phyloP scores from a whole-genome alignment of 2,329 filamentous ascomycete genomes.

The Fusarium sp. region DNA sequence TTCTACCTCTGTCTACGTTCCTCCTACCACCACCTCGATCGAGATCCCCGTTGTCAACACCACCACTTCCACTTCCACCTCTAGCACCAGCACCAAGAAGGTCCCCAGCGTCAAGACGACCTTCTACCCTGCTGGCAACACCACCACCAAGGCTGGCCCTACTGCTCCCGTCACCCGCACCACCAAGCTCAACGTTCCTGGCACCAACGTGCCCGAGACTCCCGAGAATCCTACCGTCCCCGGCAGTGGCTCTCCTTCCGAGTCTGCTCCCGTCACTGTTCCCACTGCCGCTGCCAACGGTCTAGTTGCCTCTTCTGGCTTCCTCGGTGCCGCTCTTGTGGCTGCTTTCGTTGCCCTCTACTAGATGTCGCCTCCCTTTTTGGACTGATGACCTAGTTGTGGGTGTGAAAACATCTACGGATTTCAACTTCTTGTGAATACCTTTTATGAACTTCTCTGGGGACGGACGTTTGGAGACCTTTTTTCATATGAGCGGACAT shows the following conservation, averaged over 20 bases:
- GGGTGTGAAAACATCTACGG: neutral
- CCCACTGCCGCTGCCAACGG: constrained; percentile 50
- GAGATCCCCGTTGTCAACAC: constrained; percentile 39
- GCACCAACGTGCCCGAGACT: constrained; percentile 25
- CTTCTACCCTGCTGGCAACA: constrained; percentile 42
- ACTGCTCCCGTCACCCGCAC: constrained; percentile 37
- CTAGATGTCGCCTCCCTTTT: constrained; percentile 34
- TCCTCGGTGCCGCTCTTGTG: constrained; percentile 55
- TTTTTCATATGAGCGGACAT: constrained; percentile 22
- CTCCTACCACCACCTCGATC: constrained; percentile 37
- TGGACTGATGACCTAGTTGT: constrained; percentile 10
- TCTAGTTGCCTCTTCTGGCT: constrained; percentile 54
- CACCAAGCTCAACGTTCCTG: constrained; percentile 34
- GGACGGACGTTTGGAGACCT: constrained; percentile 48
- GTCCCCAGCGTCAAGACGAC: constrained; percentile 40
- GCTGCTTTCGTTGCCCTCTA: constrained; percentile 55
- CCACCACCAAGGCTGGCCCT: constrained; percentile 41
- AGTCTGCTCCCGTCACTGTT: constrained; percentile 33
- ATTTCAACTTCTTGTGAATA: constrained; percentile 40
- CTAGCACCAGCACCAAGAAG: constrained; percentile 42
- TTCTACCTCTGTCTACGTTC: constrained; percentile 52
- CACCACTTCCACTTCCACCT: constrained; percentile 41
- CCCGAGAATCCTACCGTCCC: constrained; percentile 13
- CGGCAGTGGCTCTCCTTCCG: constrained; percentile 23
- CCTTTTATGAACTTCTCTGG: constrained; percentile 38